A percentile compares a stretch with the other conserved stretches of the same genome.
Conservation (phyloP, 371 early-diverging fungal species). For the Conidiobolus incongruus region DNA sequence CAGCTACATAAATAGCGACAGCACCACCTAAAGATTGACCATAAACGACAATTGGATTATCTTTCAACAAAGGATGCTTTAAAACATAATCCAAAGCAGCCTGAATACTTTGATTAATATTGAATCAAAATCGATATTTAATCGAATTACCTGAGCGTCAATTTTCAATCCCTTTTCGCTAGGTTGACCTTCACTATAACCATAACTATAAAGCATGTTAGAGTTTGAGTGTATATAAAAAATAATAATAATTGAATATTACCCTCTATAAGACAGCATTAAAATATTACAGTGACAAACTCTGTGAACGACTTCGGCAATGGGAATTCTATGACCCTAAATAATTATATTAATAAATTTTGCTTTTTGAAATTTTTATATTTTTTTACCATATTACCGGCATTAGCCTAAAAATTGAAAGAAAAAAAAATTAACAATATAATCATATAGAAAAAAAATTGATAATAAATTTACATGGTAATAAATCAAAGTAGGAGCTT, state of each 20-base stretch:
- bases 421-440: too few relatives aligned
- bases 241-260: slow-evolving; percentile 5
- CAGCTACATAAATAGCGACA: slow-evolving; percentile 70
- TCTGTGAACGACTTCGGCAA: slow-evolving; percentile 44
- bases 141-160: slow-evolving; percentile 49
- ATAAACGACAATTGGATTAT: slow-evolving; percentile 60
- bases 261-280: slow-evolving; percentile 89
- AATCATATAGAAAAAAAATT: neutral
- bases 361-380: neutral
- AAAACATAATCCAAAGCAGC: slow-evolving; percentile 63
- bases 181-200: slow-evolving; percentile 65
- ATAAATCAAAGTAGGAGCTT: slow-evolving; percentile 53
- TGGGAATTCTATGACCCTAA: slow-evolving; percentile 69
- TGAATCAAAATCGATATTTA: too few relatives aligned
- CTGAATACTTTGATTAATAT: too few relatives aligned
- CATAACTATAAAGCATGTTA: slow-evolving; percentile 45
- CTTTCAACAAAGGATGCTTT: slow-evolving; percentile 35
- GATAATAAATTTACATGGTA: slow-evolving; percentile 36
- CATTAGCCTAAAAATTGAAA: too few relatives aligned
- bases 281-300: slow-evolving; percentile 59
- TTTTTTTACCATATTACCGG: slow-evolving; percentile 68
- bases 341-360: slow-evolving; percentile 1
- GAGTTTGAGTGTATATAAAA: neutral
- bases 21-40: slow-evolving; percentile 97
- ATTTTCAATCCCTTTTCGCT: slow-evolving; percentile 63